Evolutionary conservation across 805 yeast genomes (phyloP).

Genomic region (Scheffersomyces coipomensis): DNA sequence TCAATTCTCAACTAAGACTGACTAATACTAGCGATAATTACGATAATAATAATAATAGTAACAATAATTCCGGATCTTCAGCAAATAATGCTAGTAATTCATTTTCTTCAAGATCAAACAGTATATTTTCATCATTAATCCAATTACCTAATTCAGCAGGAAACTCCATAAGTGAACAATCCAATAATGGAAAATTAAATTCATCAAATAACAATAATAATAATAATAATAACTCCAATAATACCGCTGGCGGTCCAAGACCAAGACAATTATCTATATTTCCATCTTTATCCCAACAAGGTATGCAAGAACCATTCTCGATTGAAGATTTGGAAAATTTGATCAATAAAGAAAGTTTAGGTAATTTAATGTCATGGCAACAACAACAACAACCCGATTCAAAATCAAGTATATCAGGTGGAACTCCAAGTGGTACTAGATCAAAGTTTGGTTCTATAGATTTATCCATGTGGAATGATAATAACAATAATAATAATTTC

Average conservation of each 20-base stretch:
- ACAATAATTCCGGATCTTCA: conserved; percentile 12
- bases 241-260: conserved; percentile 6
- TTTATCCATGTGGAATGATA: conserved; percentile 13
- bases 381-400: conserved; percentile 13
- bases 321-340: conserved; percentile 32
- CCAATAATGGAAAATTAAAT: conserved; percentile 4
- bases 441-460: conserved; percentile 29
- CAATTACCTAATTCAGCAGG: conserved; percentile 36
- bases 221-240: conserved; percentile 2
- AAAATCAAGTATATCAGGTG: neutral
- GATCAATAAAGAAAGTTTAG: conserved; percentile 30
- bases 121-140: conserved; percentile 38
- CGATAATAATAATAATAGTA: conserved; percentile 4
- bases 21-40: conserved; percentile 6
- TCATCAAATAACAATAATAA: conserved; percentile 8
- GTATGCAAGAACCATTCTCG: conserved; percentile 17
- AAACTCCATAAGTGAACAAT: conserved; percentile 31
- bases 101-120: conserved; percentile 32
- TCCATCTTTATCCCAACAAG: conserved; percentile 7
- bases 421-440: conserved; percentile 8
- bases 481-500: conserved; percentile 2
- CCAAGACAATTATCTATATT: conserved; percentile 18
- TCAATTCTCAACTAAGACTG: conserved; percentile 14
- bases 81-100: too few relatives aligned
- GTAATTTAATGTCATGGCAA: conserved; percentile 29